Evolutionary conservation across 352 stramenopile species (phyloP).

Genomic region (Phytophthora brassicae): DNA sequence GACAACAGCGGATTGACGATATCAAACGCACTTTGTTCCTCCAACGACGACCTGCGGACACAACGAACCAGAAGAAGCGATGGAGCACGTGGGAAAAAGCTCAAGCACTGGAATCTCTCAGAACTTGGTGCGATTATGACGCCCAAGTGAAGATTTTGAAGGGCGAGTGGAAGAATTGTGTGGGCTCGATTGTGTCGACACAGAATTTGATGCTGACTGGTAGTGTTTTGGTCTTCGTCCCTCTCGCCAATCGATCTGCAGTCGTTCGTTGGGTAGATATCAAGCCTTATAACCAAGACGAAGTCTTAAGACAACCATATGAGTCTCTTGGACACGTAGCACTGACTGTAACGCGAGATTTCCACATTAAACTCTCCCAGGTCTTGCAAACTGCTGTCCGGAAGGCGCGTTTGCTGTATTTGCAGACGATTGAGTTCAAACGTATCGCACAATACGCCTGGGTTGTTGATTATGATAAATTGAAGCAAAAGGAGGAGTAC

Average conservation of each 20-base stretch:
- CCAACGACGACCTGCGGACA: slow-evolving; percentile 22
- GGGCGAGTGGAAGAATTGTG: slow-evolving; percentile 46
- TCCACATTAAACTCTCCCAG: slow-evolving; percentile 37
- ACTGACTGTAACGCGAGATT: slow-evolving; percentile 39
- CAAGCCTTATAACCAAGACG: slow-evolving; percentile 45
- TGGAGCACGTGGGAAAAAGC: slow-evolving; percentile 52
- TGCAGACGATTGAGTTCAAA: slow-evolving; percentile 70
- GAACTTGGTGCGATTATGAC: slow-evolving; percentile 57
- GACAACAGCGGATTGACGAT: slow-evolving; percentile 31
- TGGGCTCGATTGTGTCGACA: slow-evolving; percentile 61
- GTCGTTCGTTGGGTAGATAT: slow-evolving; percentile 65
- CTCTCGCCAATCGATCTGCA: slow-evolving; percentile 49
- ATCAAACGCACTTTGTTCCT: slow-evolving; percentile 60
- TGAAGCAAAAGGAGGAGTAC: slow-evolving; percentile 52
- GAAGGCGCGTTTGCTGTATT: slow-evolving; percentile 53
- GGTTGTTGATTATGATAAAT: slow-evolving; percentile 67
- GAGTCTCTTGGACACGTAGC: slow-evolving; percentile 31
- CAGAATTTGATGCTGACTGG: slow-evolving; percentile 64
- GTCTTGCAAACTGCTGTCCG: slow-evolving; percentile 37
- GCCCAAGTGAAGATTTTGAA: slow-evolving; percentile 49
- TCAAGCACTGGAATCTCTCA: slow-evolving; percentile 36
- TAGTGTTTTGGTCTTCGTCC: slow-evolving; percentile 62
- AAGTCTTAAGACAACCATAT: slow-evolving; percentile 44
- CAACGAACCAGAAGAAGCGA: slow-evolving; percentile 29
- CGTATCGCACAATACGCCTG: slow-evolving; percentile 70